phyloP scores from a whole-genome alignment of 2,329 filamentous ascomycete genomes.

The Penicillium sp. region DNA sequence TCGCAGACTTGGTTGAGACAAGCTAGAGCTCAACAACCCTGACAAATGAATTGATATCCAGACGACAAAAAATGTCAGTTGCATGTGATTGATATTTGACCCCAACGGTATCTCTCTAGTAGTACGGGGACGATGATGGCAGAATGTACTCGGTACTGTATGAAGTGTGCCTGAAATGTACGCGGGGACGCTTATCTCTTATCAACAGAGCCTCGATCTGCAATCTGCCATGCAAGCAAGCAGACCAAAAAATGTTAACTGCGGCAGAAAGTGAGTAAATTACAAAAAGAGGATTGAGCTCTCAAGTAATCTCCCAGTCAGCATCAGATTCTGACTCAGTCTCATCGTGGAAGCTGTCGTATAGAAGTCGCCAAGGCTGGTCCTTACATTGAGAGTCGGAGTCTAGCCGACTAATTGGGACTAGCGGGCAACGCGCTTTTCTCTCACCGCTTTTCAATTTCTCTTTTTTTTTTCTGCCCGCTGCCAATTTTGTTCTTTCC shows the following conservation, averaged over 20 bases:
- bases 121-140: not conserved
- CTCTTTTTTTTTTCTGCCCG: conserved; percentile 7
- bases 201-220: conserved; percentile 3
- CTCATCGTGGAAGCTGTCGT: not conserved
- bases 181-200: conserved; percentile 2
- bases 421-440: conserved; percentile 3
- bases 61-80: not conserved
- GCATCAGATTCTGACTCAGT: too few species aligned
- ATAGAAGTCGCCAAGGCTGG: not conserved
- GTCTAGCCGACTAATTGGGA: not conserved
- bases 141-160: not conserved
- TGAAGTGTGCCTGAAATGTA: not conserved
- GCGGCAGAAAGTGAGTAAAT: too few species aligned
- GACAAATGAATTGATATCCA: not conserved
- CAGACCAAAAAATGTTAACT: too few species aligned
- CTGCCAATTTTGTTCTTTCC: not conserved
- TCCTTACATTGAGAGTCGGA: not conserved
- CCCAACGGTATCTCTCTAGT: not conserved
- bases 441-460: conserved; percentile 6
- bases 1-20: not conserved
- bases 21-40: not conserved
- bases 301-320: too few species aligned
- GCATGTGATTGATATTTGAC: not conserved
- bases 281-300: too few species aligned
- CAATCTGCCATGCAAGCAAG: not conserved